These are phyloP conservation scores for Tritrichomonas foetus DNA, from an alignment of 208 protist genomes.

Conservation along the genomic window DNA sequence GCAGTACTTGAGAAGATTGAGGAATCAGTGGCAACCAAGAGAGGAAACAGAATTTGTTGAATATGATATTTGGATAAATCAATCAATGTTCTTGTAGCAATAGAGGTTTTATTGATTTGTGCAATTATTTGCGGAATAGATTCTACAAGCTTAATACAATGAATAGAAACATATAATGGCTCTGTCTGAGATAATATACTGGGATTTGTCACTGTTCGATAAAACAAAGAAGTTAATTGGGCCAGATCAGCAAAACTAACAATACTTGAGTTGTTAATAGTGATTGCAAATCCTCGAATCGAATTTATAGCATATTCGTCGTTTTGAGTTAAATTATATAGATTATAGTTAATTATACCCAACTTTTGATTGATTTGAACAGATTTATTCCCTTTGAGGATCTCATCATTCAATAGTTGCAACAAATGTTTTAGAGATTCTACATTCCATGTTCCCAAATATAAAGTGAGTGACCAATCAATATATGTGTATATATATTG, in stretches of 20 bases:
- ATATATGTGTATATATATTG: not conserved
- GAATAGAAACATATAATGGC: not conserved
- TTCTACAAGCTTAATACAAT: not conserved
- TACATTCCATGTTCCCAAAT: conserved; percentile 14
- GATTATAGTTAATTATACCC: not conserved
- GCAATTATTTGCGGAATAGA: not conserved
- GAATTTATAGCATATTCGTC: not conserved
- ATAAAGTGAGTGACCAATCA: not conserved
- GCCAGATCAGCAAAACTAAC: not conserved
- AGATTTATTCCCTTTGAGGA: not conserved
- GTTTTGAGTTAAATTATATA: not conserved
- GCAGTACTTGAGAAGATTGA: not conserved
- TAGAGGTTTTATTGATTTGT: not conserved
- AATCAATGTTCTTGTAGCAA: not conserved
- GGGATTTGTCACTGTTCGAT: not conserved
- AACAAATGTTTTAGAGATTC: not conserved
- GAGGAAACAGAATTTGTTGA: not conserved
- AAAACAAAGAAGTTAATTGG: not conserved
- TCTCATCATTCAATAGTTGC: not conserved
- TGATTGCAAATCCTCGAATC: not conserved
- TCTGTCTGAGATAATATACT: not conserved
- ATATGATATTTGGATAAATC: not conserved
- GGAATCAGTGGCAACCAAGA: not conserved
- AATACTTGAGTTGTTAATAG: not conserved
- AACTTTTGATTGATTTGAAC: not conserved